Base-by-base conservation (phyloP, 176 grass and related monocot genomes). In the Eleusine indica region DNA sequence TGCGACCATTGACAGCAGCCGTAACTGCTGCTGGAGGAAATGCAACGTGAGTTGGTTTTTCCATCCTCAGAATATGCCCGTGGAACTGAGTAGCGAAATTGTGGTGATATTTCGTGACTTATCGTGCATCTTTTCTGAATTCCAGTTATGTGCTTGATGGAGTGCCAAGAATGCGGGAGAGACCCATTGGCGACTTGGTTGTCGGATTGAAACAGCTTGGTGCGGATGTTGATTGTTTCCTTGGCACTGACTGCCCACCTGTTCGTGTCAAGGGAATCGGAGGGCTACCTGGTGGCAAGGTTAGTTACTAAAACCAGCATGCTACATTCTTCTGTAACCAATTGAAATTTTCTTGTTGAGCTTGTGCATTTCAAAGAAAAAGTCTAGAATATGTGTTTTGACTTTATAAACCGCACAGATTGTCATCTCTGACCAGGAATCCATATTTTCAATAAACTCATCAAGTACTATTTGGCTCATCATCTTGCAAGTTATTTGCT, bases 211-310 rank as follows among this genome's bases (percentile, higher is more conserved):
- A 99, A 73, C 97, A 99, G 72, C 97, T 99, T 35, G 97, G 93
- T 60, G 93, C 97, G 0, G 89, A 94, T 74, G 91, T 85, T 49
- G 97, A 99, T 81, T 99, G 97, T 89, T 99, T 99, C 85, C 86
- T 99, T 61, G 97, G 93, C 48, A 99, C 97, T 16, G 58, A 96
- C 61, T 99, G 97, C 62, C 97, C 97, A 68, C 97, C 97, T 64
- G 93, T 99, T 75, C 91, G 91, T 78, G 80, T 99, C 51, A 96
- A 91, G 5, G 97, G 93, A 57, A 92, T 83, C 13, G 89, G 97
- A 78, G 93, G 97, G 10, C 91, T 99, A 75, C 97, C 97, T 9
- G 97, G 97, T n/a, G 97, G 97, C 76, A 99, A 96, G 93, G 97
- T 99, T 81, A 72, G 85, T 82, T 81, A 38, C 66, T 66, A 11